phyloP scores from a whole-genome alignment of 2,329 filamentous ascomycete species.

The Colletotrichum sp. region DNA sequence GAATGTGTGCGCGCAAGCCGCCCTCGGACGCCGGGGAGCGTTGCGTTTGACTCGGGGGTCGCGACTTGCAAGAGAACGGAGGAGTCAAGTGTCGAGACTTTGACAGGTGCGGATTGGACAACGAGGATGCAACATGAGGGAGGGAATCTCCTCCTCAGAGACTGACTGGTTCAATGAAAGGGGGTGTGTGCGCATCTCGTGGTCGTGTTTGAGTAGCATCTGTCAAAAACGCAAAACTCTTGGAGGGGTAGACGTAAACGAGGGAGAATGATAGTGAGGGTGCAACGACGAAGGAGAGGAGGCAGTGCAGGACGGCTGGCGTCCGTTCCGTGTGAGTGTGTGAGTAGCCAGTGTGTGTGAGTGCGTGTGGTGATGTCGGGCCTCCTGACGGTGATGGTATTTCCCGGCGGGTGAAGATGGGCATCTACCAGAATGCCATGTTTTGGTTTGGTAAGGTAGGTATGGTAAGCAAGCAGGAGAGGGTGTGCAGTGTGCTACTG shows the following conservation, averaged over 20 bases:
- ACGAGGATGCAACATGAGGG: neutral
- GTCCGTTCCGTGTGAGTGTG: neutral
- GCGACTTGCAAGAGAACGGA: neutral
- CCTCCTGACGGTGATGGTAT: conserved; percentile 9
- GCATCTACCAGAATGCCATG: conserved; percentile 17
- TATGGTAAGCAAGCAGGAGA: neutral
- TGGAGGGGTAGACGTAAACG: neutral
- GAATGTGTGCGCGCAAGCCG: neutral
- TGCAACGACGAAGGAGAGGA: neutral
- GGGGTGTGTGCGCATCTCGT: neutral
- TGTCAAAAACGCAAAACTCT: neutral
- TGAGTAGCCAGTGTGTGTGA: neutral
- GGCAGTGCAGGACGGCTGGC: conserved; percentile 13
- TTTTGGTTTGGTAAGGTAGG: neutral
- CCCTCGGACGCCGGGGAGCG: neutral
- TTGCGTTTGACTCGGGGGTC: neutral
- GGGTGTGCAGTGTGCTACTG: neutral
- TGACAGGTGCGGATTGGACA: neutral
- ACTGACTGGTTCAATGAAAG: neutral
- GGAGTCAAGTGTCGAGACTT: neutral
- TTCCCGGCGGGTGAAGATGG: conserved; percentile 8
- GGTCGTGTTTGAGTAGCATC: neutral
- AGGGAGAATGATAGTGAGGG: neutral
- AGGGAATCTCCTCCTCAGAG: neutral
- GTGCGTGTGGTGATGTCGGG: neutral